Evolutionary conservation across 2,329 filamentous ascomycete species (phyloP), one percentile per base, ranked within the genome.

Genomic region (Beauveria asiatica): DNA sequence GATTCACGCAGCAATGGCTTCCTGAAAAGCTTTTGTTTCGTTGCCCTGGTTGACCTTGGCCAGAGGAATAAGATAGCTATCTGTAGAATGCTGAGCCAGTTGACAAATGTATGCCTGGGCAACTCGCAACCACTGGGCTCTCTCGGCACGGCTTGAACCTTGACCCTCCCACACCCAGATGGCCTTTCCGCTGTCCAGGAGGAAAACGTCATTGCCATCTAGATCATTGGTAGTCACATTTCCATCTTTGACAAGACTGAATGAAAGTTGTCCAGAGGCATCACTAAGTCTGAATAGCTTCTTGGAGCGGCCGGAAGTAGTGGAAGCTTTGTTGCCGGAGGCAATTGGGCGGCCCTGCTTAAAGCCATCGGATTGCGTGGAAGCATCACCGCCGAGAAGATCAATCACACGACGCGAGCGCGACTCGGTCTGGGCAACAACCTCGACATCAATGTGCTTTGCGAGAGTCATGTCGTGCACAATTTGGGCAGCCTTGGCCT

Each of bases 131-230:
- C 86, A 89, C 68, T 75, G 74, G 5, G 80, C 77, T 69, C 78
- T 85, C 72, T 88, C 86, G 1, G 70, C 72, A 39, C 72, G 71
- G 68, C 84, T 88, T 9, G 85, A 84, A 1, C 75, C 74, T 2
- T 72, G 70, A 0, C 86, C 86, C 66, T 86, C 79, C 86, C 86
- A 88, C 2, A 88, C 83, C 84, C 85, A 89, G 39, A 88, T 74
- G 8, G 73, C 73, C 55, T 70, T 78, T 7, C 84, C 76, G 64
- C 86, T 83, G 62, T 82, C 79, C 21, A 86, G 75, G 21, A 89
- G 68, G 66, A 88, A 88, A 5, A 88, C 79, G 65, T 88, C 84
- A 50, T 78, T 75, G 45, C 77, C 77, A 62, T 85, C 78, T 7
- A 88, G 71, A 64, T 86, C 83, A 0, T 71, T 68, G 50, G 66